Conservation (phyloP, 2,329 filamentous ascomycete genomes). For the Fusarium nurragi region DNA sequence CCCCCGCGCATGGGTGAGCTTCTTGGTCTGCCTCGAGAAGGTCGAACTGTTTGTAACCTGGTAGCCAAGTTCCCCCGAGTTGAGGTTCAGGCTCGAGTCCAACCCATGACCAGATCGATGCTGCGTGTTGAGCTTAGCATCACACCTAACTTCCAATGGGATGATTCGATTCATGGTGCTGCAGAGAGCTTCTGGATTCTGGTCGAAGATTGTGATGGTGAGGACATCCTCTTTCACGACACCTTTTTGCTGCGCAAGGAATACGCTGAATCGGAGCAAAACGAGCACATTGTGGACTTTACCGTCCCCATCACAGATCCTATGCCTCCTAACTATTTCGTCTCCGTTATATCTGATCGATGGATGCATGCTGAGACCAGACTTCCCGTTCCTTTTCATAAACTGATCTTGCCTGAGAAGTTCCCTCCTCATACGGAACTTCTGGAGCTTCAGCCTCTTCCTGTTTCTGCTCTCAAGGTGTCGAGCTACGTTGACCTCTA, state of each 20-base stretch:
- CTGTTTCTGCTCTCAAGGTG: conserved; percentile 86
- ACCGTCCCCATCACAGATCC: conserved; percentile 97
- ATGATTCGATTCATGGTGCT: conserved; percentile 84
- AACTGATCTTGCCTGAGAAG: conserved; percentile 91
- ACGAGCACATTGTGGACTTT: conserved; percentile 94
- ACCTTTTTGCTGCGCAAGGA: conserved; percentile 91
- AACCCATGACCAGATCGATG: conserved; percentile 94
- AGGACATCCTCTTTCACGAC: conserved; percentile 94
- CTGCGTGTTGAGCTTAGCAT: conserved; percentile 89
- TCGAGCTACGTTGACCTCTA: conserved; percentile 86
- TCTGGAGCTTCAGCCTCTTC: conserved; percentile 89
- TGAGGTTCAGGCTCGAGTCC: conserved; percentile 91
- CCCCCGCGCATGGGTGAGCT: conserved; percentile 96
- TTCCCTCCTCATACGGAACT: conserved; percentile 95
- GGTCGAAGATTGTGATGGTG: conserved; percentile 96
- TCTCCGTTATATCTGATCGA: conserved; percentile 90
- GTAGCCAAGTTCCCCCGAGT: conserved; percentile 93
- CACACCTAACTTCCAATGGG: conserved; percentile 95
- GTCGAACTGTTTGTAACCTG: conserved; percentile 83
- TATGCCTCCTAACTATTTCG: conserved; percentile 98
- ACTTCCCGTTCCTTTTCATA: conserved; percentile 92
- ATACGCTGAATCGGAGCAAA: conserved; percentile 84
- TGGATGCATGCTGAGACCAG: conserved; percentile 99
- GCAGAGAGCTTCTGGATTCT: conserved; percentile 97
- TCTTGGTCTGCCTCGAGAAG: conserved; percentile 87